phyloP scores from a whole-genome alignment of 305 asterid species.

The Ilex paraguariensis region DNA sequence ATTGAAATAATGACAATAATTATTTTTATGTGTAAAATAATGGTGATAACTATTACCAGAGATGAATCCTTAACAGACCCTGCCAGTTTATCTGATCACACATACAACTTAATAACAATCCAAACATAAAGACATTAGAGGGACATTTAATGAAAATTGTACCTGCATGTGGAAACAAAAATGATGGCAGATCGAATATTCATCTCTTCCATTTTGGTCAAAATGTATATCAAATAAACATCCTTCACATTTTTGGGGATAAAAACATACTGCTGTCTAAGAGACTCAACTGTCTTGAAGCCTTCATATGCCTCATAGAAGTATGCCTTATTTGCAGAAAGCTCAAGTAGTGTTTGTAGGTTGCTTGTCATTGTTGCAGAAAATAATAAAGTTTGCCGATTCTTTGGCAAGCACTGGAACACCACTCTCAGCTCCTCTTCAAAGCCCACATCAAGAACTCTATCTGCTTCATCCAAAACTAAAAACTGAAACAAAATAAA shows the following conservation, averaged over 20 bases:
- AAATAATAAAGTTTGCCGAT: constrained; percentile 82
- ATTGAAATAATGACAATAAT: no score
- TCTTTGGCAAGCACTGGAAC: constrained; percentile 82
- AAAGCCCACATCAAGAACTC: constrained; percentile 80
- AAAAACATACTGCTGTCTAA: constrained; percentile 73
- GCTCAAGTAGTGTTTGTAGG: constrained; percentile 65
- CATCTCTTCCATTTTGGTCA: constrained; percentile 66
- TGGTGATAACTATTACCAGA: no score
- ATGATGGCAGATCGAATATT: constrained; percentile 80
- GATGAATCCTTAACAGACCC: no score
- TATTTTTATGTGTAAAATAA: no score
- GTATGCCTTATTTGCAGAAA: constrained; percentile 84
- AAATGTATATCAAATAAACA: constrained; percentile 64
- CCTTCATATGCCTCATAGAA: constrained; percentile 86
- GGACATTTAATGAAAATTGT: constrained; percentile 4
- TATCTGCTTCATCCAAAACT: constrained; percentile 97
- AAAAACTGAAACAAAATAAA: constrained; percentile 57
- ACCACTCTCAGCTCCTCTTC: constrained; percentile 75
- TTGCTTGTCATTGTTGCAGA: constrained; percentile 92
- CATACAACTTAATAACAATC: no score
- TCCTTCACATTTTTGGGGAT: constrained; percentile 75
- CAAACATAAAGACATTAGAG: no score
- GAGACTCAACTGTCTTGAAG: constrained; percentile 75
- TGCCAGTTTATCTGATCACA: no score
- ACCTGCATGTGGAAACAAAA: constrained; percentile 97